Base-by-base conservation (phyloP, 768 basidiomycete genomes). In the Fistulinella prunicolor region DNA sequence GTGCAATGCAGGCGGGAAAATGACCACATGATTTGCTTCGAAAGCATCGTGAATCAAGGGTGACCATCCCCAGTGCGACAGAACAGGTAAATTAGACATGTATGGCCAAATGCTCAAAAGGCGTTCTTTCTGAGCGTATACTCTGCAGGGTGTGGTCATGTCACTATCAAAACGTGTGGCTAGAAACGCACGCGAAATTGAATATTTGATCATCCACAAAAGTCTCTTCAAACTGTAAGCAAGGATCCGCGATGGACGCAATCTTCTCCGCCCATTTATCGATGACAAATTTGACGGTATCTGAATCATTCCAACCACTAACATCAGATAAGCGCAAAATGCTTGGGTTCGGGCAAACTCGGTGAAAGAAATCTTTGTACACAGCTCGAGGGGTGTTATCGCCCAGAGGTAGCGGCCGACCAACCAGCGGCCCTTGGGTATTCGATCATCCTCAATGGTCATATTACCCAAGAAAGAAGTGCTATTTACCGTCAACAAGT, bases 61-160 rank as follows among this genome's bases (percentile, higher is more conserved):
- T 1, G 71, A 71, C 71, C 71, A 72, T 16, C 45, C 51, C 59
- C 70, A 73, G 4, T 58, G 55, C 3, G 63, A 59, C 24, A 73
- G 19, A 40, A 68, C 51, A 8, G 72, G 70, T 2, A 70, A 61
- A 5, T 44, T 53, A n/a, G 62, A 61, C 36, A 70, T 49, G 16
- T 54, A 60, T 10, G 67, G 61, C 65, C 67, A 73, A 21, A 70
- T 55, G 17, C 66, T 60, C 20, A 70, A 48, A 7, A 71, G 42
- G 35, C 69, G 61, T 9, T 55, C 49, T 23, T 58, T 61, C 16
- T 50, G 38, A n/a, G 65, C 60, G 36, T 65, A 66, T 21, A 68
- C 47, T 39, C 72, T 73, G 39, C 35, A 42, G 42, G 35, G 26
- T 3, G 4, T 2, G 3, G 20, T 59, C 28, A 57, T 1, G 13